Conservation (phyloP, 2,329 filamentous ascomycete species). For the Aspergillus fijiensis region DNA sequence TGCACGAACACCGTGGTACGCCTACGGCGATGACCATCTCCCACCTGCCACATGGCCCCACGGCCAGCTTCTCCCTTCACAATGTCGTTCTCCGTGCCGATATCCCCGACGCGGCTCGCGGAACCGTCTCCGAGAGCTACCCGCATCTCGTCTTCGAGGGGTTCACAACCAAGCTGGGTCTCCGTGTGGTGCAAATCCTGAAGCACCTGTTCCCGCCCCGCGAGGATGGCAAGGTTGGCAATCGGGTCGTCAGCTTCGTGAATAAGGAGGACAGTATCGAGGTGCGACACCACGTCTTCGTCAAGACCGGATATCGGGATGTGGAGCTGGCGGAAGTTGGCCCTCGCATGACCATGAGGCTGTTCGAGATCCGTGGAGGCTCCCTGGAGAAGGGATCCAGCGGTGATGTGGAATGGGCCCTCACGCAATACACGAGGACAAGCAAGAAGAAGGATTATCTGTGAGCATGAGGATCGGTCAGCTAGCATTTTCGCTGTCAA, state of each 20-base stretch:
- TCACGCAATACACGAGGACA: conserved; percentile 93
- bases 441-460: conserved; percentile 94
- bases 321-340: conserved; percentile 89
- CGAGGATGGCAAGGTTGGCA: conserved; percentile 81
- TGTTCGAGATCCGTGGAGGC: conserved; percentile 89
- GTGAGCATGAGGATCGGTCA: conserved; percentile 41
- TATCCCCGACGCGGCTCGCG: conserved; percentile 81
- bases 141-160: conserved; percentile 95
- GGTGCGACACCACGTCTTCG: conserved; percentile 90
- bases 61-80: conserved; percentile 81
- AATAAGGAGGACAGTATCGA: conserved; percentile 88
- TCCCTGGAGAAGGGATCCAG: conserved; percentile 87
- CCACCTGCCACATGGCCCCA: conserved; percentile 86
- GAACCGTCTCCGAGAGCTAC: conserved; percentile 88
- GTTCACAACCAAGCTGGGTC: conserved; percentile 77
- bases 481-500: conserved; percentile 15
- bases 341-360: conserved; percentile 93
- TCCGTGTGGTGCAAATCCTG: conserved; percentile 81
- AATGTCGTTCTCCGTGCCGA: conserved; percentile 92
- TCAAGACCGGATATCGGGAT: conserved; percentile 84
- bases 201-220: conserved; percentile 93
- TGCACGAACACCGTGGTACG: conserved; percentile 90
- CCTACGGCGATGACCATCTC: conserved; percentile 86
- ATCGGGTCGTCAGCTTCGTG: conserved; percentile 86
- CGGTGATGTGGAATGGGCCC: conserved; percentile 93